Base-by-base conservation (phyloP, 169 alveolate species). In the Besnoitia besnoiti region DNA sequence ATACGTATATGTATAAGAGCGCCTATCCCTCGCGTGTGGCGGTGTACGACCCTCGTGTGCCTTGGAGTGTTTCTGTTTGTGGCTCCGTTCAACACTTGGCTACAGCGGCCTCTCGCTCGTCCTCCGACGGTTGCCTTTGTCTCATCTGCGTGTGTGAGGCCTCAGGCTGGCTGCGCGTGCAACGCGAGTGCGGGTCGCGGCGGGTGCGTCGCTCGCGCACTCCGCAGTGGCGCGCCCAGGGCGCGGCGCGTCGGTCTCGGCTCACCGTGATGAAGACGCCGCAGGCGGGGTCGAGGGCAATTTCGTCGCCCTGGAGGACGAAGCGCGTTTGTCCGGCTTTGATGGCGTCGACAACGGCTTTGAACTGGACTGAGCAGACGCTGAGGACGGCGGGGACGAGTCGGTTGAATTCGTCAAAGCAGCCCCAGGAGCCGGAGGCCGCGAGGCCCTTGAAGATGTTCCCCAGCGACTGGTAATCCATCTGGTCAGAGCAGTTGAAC, bases 351-450 rank as follows among this genome's bases (percentile, higher is more conserved):
- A 98, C 97, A 67, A 98, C 99, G 42, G 99, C 97, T 94, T 98
- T 98, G 96, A 98, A 98, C 97, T 98, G 99, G 27, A 99, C 99
- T 33, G 99, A 97, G 93, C 99, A 98, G 93, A 98, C 99, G 88
- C 99, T 98, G 76, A 98, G 97, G 94, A 98, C 99, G 95, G 98
- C 99, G 37, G 99, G 99, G 51, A 98, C 97, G 67, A 98, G 95
- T 92, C 99, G 98, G 89, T 98, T 98, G 96, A 98, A 98, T 95
- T 98, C 99, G 96, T 98, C 99, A 96, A 98, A 98, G 92, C 99
- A 98, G 46, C 99, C 99, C 99, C 99, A 98, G 85, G 99, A 98
- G 44, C 99, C 99, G 40, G 99, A 97, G 82, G 99, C 97, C 14
- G 99, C 99, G 77, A 98, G 97, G 27, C 99, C 99, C 95, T 97